Conservation (phyloP, 805 yeast genomes). For the Candida sithepensis region DNA sequence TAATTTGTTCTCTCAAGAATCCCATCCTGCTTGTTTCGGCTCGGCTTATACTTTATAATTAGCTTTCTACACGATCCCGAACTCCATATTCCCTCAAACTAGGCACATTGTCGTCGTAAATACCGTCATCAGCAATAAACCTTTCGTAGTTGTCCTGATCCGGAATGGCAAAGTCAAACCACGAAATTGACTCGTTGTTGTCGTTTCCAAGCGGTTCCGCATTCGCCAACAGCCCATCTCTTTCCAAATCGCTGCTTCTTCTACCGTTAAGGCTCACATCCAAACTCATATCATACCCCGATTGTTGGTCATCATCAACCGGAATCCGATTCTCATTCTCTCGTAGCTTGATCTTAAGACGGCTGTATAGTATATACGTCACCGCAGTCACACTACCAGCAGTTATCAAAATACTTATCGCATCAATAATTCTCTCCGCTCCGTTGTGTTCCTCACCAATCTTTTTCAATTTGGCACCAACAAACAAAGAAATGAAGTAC, state of each 20-base stretch:
- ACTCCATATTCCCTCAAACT: neutral
- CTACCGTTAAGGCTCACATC: too few relatives aligned
- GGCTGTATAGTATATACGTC: slow-evolving; percentile 63
- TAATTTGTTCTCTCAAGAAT: too few relatives aligned
- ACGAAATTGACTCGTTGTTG: too few relatives aligned
- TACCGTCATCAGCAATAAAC: slow-evolving; percentile 1
- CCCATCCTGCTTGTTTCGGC: too few relatives aligned
- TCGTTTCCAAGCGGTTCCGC: neutral
- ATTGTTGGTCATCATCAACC: neutral
- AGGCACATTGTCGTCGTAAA: neutral
- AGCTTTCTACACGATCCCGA: neutral
- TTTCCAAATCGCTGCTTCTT: neutral
- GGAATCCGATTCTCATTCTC: slow-evolving; percentile 1
- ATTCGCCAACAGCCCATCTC: neutral
- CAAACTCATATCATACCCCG: neutral
- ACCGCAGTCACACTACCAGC: slow-evolving; percentile 50
- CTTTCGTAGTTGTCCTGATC: slow-evolving; percentile 2
- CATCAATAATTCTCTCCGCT: slow-evolving; percentile 54
- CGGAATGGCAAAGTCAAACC: neutral
- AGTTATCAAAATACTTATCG: slow-evolving; percentile 58
- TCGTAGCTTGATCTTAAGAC: slow-evolving; percentile 37
- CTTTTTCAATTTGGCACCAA: slow-evolving; percentile 70
- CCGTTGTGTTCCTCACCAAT: slow-evolving; percentile 53
- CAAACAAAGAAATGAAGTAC: slow-evolving; percentile 66
- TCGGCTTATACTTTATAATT: too few relatives aligned